These are phyloP conservation scores for Tetragonia tetragonoides DNA, from an alignment of 148 eudicot species.

Conservation along the genomic window DNA sequence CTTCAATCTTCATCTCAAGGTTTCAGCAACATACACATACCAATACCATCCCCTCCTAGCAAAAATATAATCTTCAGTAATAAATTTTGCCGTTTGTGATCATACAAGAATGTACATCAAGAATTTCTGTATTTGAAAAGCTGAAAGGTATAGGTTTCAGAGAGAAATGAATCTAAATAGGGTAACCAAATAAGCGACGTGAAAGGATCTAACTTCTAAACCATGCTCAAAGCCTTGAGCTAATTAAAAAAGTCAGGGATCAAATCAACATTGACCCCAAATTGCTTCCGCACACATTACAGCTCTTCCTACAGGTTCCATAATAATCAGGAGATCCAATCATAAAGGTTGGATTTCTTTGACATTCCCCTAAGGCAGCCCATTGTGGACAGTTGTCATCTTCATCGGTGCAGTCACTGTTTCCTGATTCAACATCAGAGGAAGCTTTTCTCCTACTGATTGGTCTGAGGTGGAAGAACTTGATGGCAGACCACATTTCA, in stretches of 20 bases:
- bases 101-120: conserved; percentile 2
- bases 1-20: neutral
- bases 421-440: conserved; percentile 17
- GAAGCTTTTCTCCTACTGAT: conserved; percentile 12
- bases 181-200: neutral
- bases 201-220: neutral
- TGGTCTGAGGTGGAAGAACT: conserved; percentile 50
- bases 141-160: neutral
- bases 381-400: conserved; percentile 78
- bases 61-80: neutral
- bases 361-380: conserved; percentile 88
- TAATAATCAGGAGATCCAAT: conserved; percentile 92
- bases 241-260: neutral
- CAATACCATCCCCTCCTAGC: neutral
- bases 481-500: conserved; percentile 78
- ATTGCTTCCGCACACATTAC: conserved; percentile 58
- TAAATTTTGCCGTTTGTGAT: neutral
- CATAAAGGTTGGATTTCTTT: conserved; percentile 78
- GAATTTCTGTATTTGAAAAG: neutral
- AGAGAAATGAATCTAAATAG: neutral
- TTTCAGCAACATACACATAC: neutral
- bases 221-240: neutral
- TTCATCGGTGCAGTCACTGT: conserved; percentile 72
- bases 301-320: conserved; percentile 93
- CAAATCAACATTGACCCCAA: no score